Evolutionary conservation across 225 moss, liverwort and hornwort genomes (phyloP), one percentile per base, ranked within the genome.

Genomic region (Bryum argenteum): DNA sequence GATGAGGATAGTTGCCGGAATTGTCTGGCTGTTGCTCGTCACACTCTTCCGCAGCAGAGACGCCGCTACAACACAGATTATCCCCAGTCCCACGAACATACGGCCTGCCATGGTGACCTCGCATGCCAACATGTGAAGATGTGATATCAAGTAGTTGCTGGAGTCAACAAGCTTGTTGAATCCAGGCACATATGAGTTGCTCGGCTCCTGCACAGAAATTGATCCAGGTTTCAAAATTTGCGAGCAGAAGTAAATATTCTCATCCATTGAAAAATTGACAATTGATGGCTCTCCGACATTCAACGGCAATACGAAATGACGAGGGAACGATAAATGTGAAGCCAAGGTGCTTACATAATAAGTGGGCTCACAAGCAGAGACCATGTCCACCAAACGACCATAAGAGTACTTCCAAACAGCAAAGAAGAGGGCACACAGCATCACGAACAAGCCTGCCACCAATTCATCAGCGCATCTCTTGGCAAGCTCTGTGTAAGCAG

Each of bases 1-100:
- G 13, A 98, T n/a, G 44, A 98, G 82, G 14, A 94, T 84, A 37
- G 94, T 92, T 19, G 90, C 85, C 14, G 97, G 94, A 94, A 98
- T 94, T 4, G 94, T 85, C 71, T 91, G 94, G 59, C 94, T 98
- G 71, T 82, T 88, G 78, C 81, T 83, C 0, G 83, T 80, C 42
- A 92, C 88, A 61, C 82, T 89, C 71, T 89, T 87, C 47, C 91
- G 82, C 23, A 98, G 80, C 52, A 98, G 78, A 8, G 83, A 9
- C 3, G 89, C 81, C 18, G 94, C 83, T 20, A 98, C 84, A 48
- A 89, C 40, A 2, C 83, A 81, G 70, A 98, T 88, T 20, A 89
- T 72, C 18, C 85, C 75, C 55, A 94, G 71, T 20, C 97, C 97
- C 24, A 84, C 61, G 53, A 87, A 66, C 92, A 92, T 94, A 41